Evolutionary conservation across 768 basidiomycete species (phyloP), one percentile per base, ranked within the genome.

Genomic region (Boletus bicolor): DNA sequence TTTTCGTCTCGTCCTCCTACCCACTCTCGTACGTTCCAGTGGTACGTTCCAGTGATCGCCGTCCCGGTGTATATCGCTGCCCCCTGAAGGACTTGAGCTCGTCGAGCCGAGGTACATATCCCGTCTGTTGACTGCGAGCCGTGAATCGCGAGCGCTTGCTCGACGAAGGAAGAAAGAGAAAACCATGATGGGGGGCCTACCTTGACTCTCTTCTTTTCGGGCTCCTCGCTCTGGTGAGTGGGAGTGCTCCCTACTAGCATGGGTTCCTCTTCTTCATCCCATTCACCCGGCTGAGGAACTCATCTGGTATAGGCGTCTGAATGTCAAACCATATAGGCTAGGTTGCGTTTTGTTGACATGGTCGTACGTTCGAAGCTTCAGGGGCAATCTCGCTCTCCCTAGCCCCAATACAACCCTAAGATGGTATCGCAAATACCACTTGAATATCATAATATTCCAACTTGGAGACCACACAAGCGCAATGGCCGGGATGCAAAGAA

Each of bases 1-100:
- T 24, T 24, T 24, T 52, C 21, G 39, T 57, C 44, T 59, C 56
- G 44, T 51, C 39, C 60, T 54, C 54, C 26, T 50, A 49, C 24
- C 60, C 46, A 32, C 42, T 51, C 12, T 54, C 44, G 21, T 56
- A 54, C 3, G 38, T 56, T 24, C 45, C 57, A 56, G 11, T 43
- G 46, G 26, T 53, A 38, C 14, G 51, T 42, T 35, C 43, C 58
- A 4, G 37, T 24, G 47, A 49, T 57, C 17, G 37, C 48, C 43
- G 39, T 41, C 21, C 47, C 15, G 8, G 37, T 50, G 21, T 56
- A 56, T 21, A 56, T 21, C 34, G 32, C 19, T 50, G 15, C 3
- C 49, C 45, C 26, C 44, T 42, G 54, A 51, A 50, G 5, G 38
- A 30, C 49, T 51, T 43, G 49, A 47, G 4, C 39, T 57, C 49